These are phyloP conservation scores for Trichoderma citrinoviride DNA, from an alignment of 2,329 filamentous ascomycete species.

Conservation along the genomic window DNA sequence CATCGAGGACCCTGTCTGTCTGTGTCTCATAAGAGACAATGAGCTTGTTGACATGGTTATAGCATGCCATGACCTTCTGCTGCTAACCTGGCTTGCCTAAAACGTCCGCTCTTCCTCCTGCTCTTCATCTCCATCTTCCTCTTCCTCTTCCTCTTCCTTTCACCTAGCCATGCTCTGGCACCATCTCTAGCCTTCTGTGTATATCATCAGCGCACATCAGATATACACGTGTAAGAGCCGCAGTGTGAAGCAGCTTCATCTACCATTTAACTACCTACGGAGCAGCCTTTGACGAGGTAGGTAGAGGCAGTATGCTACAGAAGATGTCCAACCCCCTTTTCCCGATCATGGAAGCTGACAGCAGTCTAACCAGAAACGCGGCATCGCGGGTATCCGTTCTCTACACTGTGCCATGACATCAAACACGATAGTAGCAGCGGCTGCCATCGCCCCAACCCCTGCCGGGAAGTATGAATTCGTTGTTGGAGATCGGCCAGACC, in stretches of 20 bases:
- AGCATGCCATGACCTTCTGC: neutral
- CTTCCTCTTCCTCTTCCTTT: neutral
- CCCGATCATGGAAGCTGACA: neutral
- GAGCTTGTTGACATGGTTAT: slow-evolving; percentile 3
- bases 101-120: no score
- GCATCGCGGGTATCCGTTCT: neutral
- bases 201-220: neutral
- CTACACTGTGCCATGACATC: neutral
- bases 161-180: neutral
- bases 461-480: slow-evolving; percentile 27
- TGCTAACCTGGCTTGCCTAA: neutral
- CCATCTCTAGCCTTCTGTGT: neutral
- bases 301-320: no score
- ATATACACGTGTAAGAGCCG: neutral
- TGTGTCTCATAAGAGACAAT: neutral
- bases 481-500: slow-evolving; percentile 27
- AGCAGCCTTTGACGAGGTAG: no score
- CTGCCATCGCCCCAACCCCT: neutral
- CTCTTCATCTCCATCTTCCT: neutral
- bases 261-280: no score
- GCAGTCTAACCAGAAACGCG: neutral
- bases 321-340: neutral
- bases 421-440: neutral
- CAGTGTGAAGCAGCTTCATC: neutral
- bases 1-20: neutral